Percentiles rank a stretch among this genome's conserved stretches.
Conservation (phyloP, 805 yeast genomes). For the Trichomonascus vanleenenianus region DNA sequence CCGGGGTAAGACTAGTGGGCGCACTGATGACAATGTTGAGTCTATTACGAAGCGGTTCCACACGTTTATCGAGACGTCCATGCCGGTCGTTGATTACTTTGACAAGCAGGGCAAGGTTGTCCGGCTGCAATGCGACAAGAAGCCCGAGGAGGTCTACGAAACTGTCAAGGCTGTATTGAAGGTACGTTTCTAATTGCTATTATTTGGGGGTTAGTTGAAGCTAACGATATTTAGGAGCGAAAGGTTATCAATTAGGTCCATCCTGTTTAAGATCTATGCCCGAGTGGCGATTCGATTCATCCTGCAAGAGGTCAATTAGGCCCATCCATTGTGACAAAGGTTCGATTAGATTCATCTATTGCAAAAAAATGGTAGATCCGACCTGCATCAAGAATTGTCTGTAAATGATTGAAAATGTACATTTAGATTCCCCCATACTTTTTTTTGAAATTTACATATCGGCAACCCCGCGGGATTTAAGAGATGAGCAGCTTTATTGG, state of each 20-base stretch:
- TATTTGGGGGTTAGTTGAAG: not conserved
- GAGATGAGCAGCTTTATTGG: no score
- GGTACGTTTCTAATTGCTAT: constrained; percentile 11
- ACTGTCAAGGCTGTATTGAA: constrained; percentile 62
- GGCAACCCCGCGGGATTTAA: no score
- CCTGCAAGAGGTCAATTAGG: no score
- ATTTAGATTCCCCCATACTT: no score
- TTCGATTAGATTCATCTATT: no score
- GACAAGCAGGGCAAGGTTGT: constrained; percentile 69
- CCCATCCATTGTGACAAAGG: no score
- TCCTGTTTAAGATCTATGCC: no score
- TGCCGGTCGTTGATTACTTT: constrained; percentile 87
- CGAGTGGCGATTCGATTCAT: no score
- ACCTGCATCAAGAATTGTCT: no score
- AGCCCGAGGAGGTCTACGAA: constrained; percentile 70
- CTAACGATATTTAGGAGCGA: constrained; percentile 1
- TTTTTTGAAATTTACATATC: no score
- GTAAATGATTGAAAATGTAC: no score
- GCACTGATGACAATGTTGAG: constrained; percentile 88
- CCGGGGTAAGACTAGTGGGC: constrained; percentile 92
- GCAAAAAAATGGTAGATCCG: no score
- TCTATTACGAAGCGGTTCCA: constrained; percentile 83
- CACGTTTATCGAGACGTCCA: constrained; percentile 78
- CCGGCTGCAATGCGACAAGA: constrained; percentile 66
- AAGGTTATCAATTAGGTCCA: not conserved